Base-by-base conservation (phyloP, 495 filamentous ascomycete genomes). In the Tuber indicum region DNA sequence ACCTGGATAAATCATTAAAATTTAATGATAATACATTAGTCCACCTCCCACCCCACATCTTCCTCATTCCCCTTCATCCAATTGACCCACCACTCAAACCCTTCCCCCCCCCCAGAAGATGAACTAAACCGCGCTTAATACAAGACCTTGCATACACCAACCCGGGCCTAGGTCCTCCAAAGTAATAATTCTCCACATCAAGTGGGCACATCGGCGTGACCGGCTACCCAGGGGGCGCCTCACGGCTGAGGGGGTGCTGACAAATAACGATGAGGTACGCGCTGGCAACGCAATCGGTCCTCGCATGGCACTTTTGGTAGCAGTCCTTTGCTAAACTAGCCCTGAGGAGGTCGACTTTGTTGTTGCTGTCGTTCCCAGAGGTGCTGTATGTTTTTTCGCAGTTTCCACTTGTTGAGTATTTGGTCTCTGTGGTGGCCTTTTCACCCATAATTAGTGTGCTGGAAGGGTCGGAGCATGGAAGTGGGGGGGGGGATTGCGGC, bases 321-420 rank as follows among this genome's bases (percentile, higher is more conserved):
- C 78, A 80, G 2, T 76, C 58, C 1, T 41, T 4, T 1, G 14
- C 52, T 1, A 72, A 46, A 10, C 1, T 12, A 19, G 62, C 41
- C 8, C 12, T 16, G 3, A 58, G 4, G 45, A 76, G 1, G 3
- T 76, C 71, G n/a, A 80, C 36, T 16, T 5, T 42, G 36, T 80
- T 80, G 19, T 70, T 73, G 92, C 93, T 52, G 91, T 93, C 44
- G 96, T 97, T 78, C 91, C 92, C 26, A 93, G 93, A 81, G 93
- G 94, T 75, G 92, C 96, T 43, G 84, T 97, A 47, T 93, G 92
- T 75, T 94, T 92, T 79, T 80, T 97, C 3, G 88, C 87, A 80
- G 19, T 49, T 46, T 14, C n/a, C 32, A 0, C 42, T 39, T n/a
- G 23, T 39, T 12, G 73, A 46, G 17, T 21, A 49, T 0, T 26